Evolutionary conservation across 495 filamentous ascomycete genomes (phyloP).

Genomic region (Letharia lupina): DNA sequence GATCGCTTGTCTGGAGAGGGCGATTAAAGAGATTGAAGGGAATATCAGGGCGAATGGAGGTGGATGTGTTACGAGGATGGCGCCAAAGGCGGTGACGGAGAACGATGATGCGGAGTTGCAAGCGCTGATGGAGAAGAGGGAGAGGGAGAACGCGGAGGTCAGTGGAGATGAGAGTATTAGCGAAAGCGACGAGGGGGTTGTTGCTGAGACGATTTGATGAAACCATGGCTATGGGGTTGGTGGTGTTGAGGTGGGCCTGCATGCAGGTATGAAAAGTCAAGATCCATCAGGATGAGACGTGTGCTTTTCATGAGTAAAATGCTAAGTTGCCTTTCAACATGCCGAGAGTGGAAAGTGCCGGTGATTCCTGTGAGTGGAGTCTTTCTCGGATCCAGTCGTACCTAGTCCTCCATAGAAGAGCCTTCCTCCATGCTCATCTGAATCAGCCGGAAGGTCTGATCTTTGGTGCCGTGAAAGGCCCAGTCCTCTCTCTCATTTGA

Average conservation of each 20-base stretch:
- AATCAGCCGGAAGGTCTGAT: too few relatives aligned
- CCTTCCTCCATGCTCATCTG: too few relatives aligned
- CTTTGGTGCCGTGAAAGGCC: too few relatives aligned
- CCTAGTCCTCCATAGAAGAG: too few relatives aligned
- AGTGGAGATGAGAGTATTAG: conserved; percentile 92
- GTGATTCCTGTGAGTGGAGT: too few relatives aligned
- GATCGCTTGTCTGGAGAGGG: conserved; percentile 72
- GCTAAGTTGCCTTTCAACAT: neutral
- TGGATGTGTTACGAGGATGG: conserved; percentile 84
- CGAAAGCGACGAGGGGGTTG: conserved; percentile 70
- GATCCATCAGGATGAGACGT: neutral
- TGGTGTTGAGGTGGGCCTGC: neutral
- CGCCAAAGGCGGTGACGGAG: conserved; percentile 96
- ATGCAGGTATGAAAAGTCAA: neutral
- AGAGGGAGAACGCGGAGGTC: conserved; percentile 94
- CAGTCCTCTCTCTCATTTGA: too few relatives aligned
- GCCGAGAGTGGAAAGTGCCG: neutral
- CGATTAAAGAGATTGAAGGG: conserved; percentile 72
- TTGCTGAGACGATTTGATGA: conserved; percentile 26
- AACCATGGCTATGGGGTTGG: neutral
- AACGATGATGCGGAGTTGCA: conserved; percentile 94
- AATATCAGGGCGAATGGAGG: conserved; percentile 70
- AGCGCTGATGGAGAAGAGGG: conserved; percentile 97
- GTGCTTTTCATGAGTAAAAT: neutral
- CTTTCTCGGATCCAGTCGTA: too few relatives aligned